Evolutionary conservation across 2,329 filamentous ascomycete genomes (phyloP), one percentile per base, ranked within the genome.

Genomic region (Graphilbum ipis-grandicollis): DNA sequence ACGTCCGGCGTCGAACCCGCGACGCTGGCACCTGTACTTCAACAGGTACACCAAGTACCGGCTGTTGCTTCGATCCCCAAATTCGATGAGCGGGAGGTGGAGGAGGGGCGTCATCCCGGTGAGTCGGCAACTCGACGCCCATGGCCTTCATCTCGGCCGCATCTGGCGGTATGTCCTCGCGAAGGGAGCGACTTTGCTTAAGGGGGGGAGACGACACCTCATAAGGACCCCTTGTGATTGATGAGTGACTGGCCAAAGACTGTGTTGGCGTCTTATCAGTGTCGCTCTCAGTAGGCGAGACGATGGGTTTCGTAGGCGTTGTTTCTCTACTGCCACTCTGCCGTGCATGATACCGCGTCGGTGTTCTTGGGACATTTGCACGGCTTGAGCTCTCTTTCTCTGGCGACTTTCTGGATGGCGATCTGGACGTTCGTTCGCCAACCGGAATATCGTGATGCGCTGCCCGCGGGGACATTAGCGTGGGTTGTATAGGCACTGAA

Each of bases 1-100:
- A 96, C 2, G 75, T 79, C 15, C 85, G 74, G 32, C 86, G 73
- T 50, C 78, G 71, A 18, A 71, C 45, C 54, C 54, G 65, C 44
- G 53, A 53, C 46, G 47, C 54, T 48, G 52, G 57, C 52, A 43
- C 59, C 48, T 39, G 56, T 46, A 47, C 54, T 47, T 60, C 75
- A 49, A 50, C 62, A 50, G 53, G 75, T 45, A 52, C 64, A 39
- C 41, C 12, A 13, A 49, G 59, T 52, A 44, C 50, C 34, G 52
- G 48, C 44, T 56, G 43, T 42, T 60, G 53, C 45, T 60, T 54
- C 33, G 56, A 53, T 34, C 49, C 52, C 5, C 62, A 49, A 9
- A 51, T 66, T 30, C 68, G 60, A 47, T 72, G 68, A 17, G 61
- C 58, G 2, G 67, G 70, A 7, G 66, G 67, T 15, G 68, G 64